These are phyloP conservation scores for Silene noctiflora DNA, from an alignment of 179 eudicot species.

Conservation along the genomic window DNA sequence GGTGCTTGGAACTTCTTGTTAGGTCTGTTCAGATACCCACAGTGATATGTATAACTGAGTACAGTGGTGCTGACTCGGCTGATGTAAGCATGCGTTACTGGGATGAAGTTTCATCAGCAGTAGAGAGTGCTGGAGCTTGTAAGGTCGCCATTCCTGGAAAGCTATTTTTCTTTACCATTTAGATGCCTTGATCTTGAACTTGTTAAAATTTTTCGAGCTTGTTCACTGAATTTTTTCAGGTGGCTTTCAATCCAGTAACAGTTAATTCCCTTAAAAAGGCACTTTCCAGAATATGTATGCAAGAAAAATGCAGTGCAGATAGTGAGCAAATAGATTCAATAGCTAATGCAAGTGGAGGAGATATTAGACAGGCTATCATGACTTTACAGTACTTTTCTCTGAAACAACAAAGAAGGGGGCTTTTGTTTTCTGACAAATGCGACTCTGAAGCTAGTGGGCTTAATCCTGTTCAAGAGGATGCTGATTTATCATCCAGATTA, in stretches of 20 bases:
- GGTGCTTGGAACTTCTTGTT: slow-evolving; percentile 73
- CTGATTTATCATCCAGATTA: slow-evolving; percentile 37
- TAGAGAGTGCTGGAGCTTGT: slow-evolving; percentile 79
- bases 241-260: slow-evolving; percentile 88
- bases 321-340: slow-evolving; percentile 63
- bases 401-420: slow-evolving; percentile 40
- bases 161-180: background rate
- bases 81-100: slow-evolving; percentile 47
- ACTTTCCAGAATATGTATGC: slow-evolving; percentile 68
- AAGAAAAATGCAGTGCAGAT: slow-evolving; percentile 49
- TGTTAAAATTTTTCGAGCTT: slow-evolving; percentile 2
- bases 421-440: slow-evolving; percentile 29
- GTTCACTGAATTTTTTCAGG: slow-evolving; percentile 47
- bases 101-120: slow-evolving; percentile 71
- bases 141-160: slow-evolving; percentile 52
- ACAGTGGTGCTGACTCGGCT: slow-evolving; percentile 54
- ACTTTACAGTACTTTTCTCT: slow-evolving; percentile 80
- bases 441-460: slow-evolving; percentile 33
- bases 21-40: slow-evolving; percentile 76
- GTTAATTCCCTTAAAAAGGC: slow-evolving; percentile 74
- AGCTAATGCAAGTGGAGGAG: slow-evolving; percentile 94
- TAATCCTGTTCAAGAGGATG: slow-evolving; percentile 30
- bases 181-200: background rate
- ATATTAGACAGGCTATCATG: slow-evolving; percentile 83
- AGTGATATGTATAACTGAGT: slow-evolving; percentile 70